Base-by-base conservation (phyloP, 2,329 filamentous ascomycete species). In the Nemania sp. region DNA sequence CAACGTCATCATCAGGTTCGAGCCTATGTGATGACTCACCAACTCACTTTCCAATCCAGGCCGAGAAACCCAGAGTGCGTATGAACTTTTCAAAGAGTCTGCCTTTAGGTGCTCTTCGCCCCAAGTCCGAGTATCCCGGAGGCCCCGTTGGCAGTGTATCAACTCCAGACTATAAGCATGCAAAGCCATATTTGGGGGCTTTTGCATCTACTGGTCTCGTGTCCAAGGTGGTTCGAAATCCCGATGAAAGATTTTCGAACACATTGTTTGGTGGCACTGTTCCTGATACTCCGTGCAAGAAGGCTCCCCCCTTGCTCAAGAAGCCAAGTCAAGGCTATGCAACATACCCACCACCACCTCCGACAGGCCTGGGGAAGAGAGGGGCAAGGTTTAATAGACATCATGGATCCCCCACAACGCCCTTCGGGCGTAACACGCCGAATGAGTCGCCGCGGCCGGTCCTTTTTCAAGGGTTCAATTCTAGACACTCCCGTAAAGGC, bases 241-340 rank as follows among this genome's bases (percentile, higher is more conserved):
- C 88, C 0, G 91, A 97, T 67, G 84, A 91, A 53, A 84, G 80
- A 74, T 65, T 77, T 79, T 71, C 76, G 78, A 66, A 76, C 74
- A 82, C 75, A 87, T 89, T 72, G 79, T 85, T 70, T 34, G 67
- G 67, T 25, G 65, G 59, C 18, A 83, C 85, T 32, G 93, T 96
- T 81, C 94, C 95, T 0, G 95, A 98, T 72, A 99, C 95, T 1
- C 95, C 95, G 1, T 98, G 95, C 77, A 99, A 98, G 79, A 92
- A 95, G 72, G 45, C 40, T 13, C 55, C 60, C 7, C 50, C 58
- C n/a, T 48, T 64, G 13, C 55, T 53, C 6, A 65, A 59, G 37
- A 59, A 56, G 25, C 88, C 90, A 54, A 80, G 83, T 4, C 88
- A 86, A 67, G 78, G 89, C 59, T 86, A 93, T 77, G 82, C 90